These are phyloP conservation scores for Lasiodiplodia citricola DNA, from an alignment of 2,329 filamentous ascomycete species.

Conservation along the genomic window DNA sequence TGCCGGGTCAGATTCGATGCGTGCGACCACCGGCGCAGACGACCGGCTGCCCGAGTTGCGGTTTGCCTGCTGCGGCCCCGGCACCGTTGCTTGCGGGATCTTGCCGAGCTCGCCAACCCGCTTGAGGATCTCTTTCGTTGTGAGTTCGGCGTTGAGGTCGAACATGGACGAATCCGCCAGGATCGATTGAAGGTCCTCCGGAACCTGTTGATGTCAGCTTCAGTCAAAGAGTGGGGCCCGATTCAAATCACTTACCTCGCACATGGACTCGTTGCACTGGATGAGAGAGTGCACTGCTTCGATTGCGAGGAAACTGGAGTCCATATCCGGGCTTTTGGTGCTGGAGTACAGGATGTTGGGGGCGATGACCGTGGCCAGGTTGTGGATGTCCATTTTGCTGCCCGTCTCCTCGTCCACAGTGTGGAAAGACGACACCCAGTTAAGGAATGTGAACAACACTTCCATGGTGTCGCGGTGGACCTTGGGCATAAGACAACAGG, in stretches of 20 bases:
- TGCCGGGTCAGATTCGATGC: constrained; percentile 87
- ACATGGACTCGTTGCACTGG: constrained; percentile 93
- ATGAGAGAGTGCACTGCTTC: constrained; percentile 92
- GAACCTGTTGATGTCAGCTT: constrained; percentile 68
- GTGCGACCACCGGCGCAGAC: constrained; percentile 62
- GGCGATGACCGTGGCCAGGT: constrained; percentile 94
- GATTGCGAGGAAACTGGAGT: constrained; percentile 92
- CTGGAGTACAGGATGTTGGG: constrained; percentile 88
- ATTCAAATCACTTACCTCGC: constrained; percentile 72
- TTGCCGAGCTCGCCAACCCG: constrained; percentile 84
- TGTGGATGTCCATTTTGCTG: constrained; percentile 99
- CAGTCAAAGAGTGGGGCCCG: not conserved
- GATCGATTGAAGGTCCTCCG: constrained; percentile 86
- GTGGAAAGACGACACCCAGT: constrained; percentile 97
- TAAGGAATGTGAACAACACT: constrained; percentile 92
- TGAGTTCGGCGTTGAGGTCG: constrained; percentile 82
- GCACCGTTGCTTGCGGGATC: constrained; percentile 64
- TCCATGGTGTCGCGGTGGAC: constrained; percentile 92
- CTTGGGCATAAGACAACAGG: constrained; percentile 92
- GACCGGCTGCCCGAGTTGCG: constrained; percentile 58
- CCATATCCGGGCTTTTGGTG: constrained; percentile 55
- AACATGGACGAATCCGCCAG: constrained; percentile 84
- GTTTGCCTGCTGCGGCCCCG: constrained; percentile 55
- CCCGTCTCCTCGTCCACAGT: constrained; percentile 96
- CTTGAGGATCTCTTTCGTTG: constrained; percentile 95